Evolutionary conservation across 371 early-diverging fungal genomes (phyloP), one percentile per base, ranked within the genome.

Genomic region (Phascolomyces articulosus): DNA sequence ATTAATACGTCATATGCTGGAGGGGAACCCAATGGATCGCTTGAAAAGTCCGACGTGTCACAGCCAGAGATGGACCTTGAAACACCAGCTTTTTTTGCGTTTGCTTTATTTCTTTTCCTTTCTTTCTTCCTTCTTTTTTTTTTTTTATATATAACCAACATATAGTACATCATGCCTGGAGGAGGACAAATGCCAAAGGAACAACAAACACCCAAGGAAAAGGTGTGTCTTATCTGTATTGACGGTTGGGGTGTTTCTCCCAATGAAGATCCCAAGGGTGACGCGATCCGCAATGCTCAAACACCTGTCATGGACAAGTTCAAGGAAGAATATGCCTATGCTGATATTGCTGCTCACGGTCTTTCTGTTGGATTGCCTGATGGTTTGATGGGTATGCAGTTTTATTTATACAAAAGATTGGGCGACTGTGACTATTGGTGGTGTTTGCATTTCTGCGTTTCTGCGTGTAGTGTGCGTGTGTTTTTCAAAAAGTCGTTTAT

Each of bases 301-400:
- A 98, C 98, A 13, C 98, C 98, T 18, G 92, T 92, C 68, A 98
- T 98, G 98, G 84, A 85, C 74, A 83, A 77, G 47, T 82, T 99
- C 13, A 88, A 86, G 68, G 78, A 86, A 68, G 80, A 81, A n/a
- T 89, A 92, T 68, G 89, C 91, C 47, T 91, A 80, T 76, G 87
- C 88, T 40, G 79, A 84, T 40, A 84, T 99, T 54, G 89, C 87
- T 58, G 99, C 99, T 13, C 98, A 98, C 77, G 99, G 99, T 55
- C 87, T 92, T 34, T 86, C 93, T 48, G 99, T 99, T 38, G 99
- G 99, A 66, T 87, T 99, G 31, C 97, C 98, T 21, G 97, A 96
- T 44, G 98, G 96, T 10, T 86, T 95, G 64, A 99, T 99, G 99
- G 99, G 44, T 44, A 44, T 44, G 6, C 6, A 1, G 6, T 34